These are phyloP conservation scores for Aspergillus cristatus DNA, from an alignment of 495 filamentous ascomycete species.

Conservation along the genomic window DNA sequence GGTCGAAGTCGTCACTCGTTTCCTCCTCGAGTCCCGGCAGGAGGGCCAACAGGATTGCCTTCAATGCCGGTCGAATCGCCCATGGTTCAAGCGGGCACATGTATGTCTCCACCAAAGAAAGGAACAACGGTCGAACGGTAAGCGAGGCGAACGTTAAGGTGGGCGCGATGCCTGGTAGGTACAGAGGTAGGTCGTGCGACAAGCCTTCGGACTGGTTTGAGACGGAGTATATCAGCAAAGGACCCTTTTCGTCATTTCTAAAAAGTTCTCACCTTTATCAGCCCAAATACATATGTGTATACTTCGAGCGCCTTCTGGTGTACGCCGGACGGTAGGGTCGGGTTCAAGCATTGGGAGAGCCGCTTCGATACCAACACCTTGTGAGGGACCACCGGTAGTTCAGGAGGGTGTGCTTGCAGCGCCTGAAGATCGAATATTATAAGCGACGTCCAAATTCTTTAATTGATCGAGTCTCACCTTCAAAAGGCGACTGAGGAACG, in stretches of 20 bases:
- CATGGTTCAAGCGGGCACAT: slow-evolving; percentile 60
- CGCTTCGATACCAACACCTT: slow-evolving; percentile 80
- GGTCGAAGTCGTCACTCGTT: slow-evolving; percentile 92
- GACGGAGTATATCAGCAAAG: slow-evolving; percentile 5
- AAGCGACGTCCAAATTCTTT: not conserved
- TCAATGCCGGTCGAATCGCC: slow-evolving; percentile 75
- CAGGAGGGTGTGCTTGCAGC: slow-evolving; percentile 73
- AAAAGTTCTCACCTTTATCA: slow-evolving; percentile 22
- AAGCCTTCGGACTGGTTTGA: slow-evolving; percentile 52
- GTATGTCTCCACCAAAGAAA: slow-evolving; percentile 73
- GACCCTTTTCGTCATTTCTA: not conserved
- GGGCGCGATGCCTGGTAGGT: slow-evolving; percentile 79
- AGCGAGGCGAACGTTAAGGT: slow-evolving; percentile 90
- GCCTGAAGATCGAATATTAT: slow-evolving; percentile 45
- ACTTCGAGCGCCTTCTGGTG: slow-evolving; percentile 97
- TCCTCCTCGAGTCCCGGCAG: slow-evolving; percentile 92
- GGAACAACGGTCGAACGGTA: slow-evolving; percentile 72
- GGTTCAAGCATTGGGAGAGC: slow-evolving; percentile 89
- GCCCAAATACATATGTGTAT: slow-evolving; percentile 73
- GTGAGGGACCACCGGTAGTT: slow-evolving; percentile 64
- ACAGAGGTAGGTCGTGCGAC: slow-evolving; percentile 71
- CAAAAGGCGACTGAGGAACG: slow-evolving; percentile 81
- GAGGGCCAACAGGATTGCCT: slow-evolving; percentile 74
- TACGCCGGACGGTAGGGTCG: slow-evolving; percentile 88
- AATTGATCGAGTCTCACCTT: slow-evolving; percentile 50